Evolutionary conservation across 768 basidiomycete genomes (phyloP), one percentile per base, ranked within the genome.

Genomic region (Trametes gibbosa): DNA sequence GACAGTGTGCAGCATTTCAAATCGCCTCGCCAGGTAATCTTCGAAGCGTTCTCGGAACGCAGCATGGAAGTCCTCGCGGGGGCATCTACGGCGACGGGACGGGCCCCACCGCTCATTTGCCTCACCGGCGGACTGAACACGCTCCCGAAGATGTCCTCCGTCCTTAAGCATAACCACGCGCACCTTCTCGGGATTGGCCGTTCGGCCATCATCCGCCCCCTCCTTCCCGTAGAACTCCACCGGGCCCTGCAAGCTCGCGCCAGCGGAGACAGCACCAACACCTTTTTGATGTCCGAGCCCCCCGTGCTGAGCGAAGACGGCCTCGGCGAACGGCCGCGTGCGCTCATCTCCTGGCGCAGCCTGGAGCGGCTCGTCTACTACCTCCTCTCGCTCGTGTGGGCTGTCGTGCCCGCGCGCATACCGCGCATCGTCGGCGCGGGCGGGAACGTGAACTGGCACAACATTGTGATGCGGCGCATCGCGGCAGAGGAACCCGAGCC

Each of bases 51-150:
- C 64, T 84, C 93, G 1, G 76, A 77, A 34, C 72, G 74, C 58
- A 87, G 84, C 0, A 73, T 84, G 60, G 66, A 73, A 43, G 72
- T 75, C 24, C 66, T 91, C 2, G 69, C 25, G 9, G 21, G 42
- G 25, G 49, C 75, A 0, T 53, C 74, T 0, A 64, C 68, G 12
- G 55, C 64, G 9, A 62, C 67, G 9, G 35, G 58, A 6, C 53
- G 66, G 8, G 67, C 70, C 0, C 66, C 71, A 2, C 90, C 92
- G 1, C 75, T 89, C 7, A 77, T 95, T 63, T 75, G 95, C 27
- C 81, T 95, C 25, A 95, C 93, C 0, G 93, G 93, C 27, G 92
- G 91, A 23, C 80, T 96, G 40, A 76, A 80, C 23, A 83, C 86
- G 0, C 81, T 83, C 16, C 72, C 78, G 0, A 78, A 83, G 29